phyloP scores from a whole-genome alignment of 148 eudicot genomes.

The Vaccinium macrocarpon region DNA sequence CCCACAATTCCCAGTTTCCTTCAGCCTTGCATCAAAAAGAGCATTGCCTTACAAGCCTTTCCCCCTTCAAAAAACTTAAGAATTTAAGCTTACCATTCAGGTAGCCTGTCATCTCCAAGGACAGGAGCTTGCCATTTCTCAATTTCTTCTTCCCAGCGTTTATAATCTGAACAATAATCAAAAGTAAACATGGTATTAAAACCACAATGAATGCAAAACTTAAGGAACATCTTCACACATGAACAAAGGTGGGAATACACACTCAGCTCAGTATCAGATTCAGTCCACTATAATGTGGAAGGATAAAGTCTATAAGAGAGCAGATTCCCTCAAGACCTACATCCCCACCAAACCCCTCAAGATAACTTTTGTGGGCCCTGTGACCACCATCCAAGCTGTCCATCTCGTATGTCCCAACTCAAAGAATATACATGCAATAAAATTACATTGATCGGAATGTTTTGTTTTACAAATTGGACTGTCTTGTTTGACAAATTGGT shows the following conservation, averaged over 20 bases:
- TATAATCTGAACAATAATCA: slow-evolving; percentile 61
- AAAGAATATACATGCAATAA: not conserved
- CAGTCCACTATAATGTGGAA: not conserved
- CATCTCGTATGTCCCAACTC: not conserved
- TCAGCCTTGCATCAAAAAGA: not conserved
- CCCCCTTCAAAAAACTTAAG: not conserved
- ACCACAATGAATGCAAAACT: not conserved
- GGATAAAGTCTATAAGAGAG: not conserved
- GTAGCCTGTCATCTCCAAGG: slow-evolving; percentile 75
- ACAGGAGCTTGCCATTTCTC: slow-evolving; percentile 97
- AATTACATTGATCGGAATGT: not conserved
- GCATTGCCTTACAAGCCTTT: not conserved
- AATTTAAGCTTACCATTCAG: slow-evolving; percentile 72
- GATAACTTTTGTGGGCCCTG: not conserved
- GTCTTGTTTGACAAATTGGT: not conserved
- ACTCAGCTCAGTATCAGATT: not conserved
- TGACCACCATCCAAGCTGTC: not conserved
- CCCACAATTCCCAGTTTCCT: not conserved
- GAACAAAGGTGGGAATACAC: not conserved
- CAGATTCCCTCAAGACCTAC: not conserved
- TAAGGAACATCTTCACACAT: not conserved
- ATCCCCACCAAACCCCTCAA: not conserved
- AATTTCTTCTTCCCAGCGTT: slow-evolving; percentile 95
- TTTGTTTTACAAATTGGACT: not conserved
- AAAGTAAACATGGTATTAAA: not conserved